These are phyloP conservation scores for Teunomyces lycoperdinae DNA, from an alignment of 805 yeast species.

Conservation along the genomic window DNA sequence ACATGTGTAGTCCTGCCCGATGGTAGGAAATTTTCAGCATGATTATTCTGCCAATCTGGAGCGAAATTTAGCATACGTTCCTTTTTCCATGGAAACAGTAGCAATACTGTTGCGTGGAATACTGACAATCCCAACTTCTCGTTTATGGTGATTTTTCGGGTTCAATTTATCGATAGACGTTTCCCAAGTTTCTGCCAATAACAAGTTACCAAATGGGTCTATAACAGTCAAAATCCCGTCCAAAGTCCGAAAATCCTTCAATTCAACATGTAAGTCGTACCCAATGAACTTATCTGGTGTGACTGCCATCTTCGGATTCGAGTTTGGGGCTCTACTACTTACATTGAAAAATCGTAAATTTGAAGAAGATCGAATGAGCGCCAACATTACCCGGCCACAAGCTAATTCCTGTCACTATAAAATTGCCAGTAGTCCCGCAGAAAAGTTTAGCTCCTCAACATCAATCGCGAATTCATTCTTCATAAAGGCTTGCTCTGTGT, in stretches of 20 bases:
- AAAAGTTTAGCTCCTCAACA: slow-evolving; percentile 21
- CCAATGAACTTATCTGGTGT: slow-evolving; percentile 31
- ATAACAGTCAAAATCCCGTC: slow-evolving; percentile 39
- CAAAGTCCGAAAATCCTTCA: slow-evolving; percentile 30
- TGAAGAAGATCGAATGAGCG: too few species aligned
- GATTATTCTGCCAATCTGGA: not conserved
- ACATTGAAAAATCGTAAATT: too few species aligned
- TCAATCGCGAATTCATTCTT: slow-evolving; percentile 40
- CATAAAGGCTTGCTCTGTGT: slow-evolving; percentile 13
- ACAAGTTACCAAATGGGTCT: slow-evolving; percentile 43
- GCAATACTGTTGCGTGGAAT: slow-evolving; percentile 19
- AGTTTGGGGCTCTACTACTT: not conserved
- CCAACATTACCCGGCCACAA: slow-evolving; percentile 1
- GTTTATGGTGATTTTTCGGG: slow-evolving; percentile 15
- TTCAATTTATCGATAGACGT: slow-evolving; percentile 26
- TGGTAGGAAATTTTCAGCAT: not conserved
- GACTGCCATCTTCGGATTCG: not conserved
- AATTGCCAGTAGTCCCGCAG: not conserved
- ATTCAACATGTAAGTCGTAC: slow-evolving; percentile 21
- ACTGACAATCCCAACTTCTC: slow-evolving; percentile 27
- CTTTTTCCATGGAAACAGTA: slow-evolving; percentile 18
- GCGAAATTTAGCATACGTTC: slow-evolving; percentile 9
- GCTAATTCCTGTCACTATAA: not conserved
- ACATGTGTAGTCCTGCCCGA: too few species aligned
- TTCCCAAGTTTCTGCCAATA: slow-evolving; percentile 35